phyloP scores from a whole-genome alignment of 1,139 yeast species.

The Diutina mesorugosa region DNA sequence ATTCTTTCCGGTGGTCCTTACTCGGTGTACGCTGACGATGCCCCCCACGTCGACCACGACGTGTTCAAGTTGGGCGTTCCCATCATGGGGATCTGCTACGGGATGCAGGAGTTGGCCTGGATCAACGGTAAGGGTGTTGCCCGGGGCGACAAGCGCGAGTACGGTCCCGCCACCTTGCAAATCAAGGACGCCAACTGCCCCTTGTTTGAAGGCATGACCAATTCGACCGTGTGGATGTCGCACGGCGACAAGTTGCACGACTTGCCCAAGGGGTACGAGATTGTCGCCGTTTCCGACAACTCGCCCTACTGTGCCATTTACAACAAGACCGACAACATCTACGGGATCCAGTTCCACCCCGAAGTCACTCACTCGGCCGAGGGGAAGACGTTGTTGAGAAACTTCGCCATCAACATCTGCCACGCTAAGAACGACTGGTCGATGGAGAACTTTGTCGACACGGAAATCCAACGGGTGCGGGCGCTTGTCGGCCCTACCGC shows the following conservation, averaged over 20 bases:
- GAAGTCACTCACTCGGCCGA: constrained; percentile 94
- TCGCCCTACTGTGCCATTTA: constrained; percentile 94
- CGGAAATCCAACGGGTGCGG: constrained; percentile 88
- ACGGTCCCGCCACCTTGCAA: constrained; percentile 87
- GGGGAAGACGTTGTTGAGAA: constrained; percentile 77
- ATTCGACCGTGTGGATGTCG: constrained; percentile 98
- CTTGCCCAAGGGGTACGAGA: constrained; percentile 79
- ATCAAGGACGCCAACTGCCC: constrained; percentile 60
- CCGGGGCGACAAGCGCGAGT: constrained; percentile 96
- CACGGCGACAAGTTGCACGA: constrained; percentile 94
- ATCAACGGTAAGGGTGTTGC: constrained; percentile 91
- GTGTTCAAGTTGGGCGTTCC: constrained; percentile 88
- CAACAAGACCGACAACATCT: constrained; percentile 59
- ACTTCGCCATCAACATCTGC: constrained; percentile 90
- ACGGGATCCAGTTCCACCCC: constrained; percentile 98
- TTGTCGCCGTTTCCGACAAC: constrained; percentile 85
- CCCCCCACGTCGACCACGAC: constrained; percentile 96
- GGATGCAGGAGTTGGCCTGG: constrained; percentile 99
- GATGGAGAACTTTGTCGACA: constrained; percentile 94
- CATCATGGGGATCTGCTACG: constrained; percentile 94
- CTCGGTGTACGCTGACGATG: constrained; percentile 88
- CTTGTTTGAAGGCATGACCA: constrained; percentile 76
- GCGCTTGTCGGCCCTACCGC: constrained; percentile 92
- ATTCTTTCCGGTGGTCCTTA: constrained; percentile 96
- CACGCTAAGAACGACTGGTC: constrained; percentile 86